Evolutionary conservation across 2,329 filamentous ascomycete genomes (phyloP).

Genomic region (Lasiodiplodia sp.): DNA sequence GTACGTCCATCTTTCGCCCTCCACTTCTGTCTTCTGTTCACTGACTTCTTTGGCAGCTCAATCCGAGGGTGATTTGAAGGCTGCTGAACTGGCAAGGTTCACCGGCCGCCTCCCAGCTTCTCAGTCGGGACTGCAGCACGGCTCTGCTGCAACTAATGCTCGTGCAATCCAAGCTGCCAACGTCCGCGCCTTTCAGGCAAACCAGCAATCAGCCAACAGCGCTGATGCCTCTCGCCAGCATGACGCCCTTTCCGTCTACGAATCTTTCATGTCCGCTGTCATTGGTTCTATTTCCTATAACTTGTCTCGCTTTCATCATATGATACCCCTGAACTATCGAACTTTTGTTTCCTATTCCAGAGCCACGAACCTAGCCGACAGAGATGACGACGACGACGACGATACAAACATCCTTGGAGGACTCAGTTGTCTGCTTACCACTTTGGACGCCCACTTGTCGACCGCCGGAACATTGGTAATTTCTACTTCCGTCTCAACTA

Average conservation of each 20-base stretch:
- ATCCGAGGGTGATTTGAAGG: constrained; percentile 41
- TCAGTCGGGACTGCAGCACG: constrained; percentile 32
- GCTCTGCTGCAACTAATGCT: constrained; percentile 2
- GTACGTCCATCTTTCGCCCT: background rate
- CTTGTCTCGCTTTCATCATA: constrained; percentile 42
- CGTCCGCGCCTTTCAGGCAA: constrained; percentile 35
- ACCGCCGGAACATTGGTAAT: constrained; percentile 32
- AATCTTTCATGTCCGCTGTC: constrained; percentile 48
- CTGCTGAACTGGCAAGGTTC: constrained; percentile 43
- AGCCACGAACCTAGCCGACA: constrained; percentile 30
- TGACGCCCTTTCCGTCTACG: constrained; percentile 46
- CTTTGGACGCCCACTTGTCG: constrained; percentile 31
- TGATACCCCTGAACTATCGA: constrained; percentile 46
- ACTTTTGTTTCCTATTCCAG: constrained; percentile 43
- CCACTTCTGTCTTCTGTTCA: background rate
- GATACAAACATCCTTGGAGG: constrained; percentile 5
- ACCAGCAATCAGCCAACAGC: constrained; percentile 31
- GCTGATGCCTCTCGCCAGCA: constrained; percentile 37
- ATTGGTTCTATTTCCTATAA: constrained; percentile 45
- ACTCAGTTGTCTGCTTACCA: constrained; percentile 6
- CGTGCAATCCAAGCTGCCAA: constrained; percentile 34
- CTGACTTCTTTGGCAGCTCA: constrained; percentile 41
- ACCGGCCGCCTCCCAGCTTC: constrained; percentile 38
- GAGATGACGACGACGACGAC: constrained; percentile 27
- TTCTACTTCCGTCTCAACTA: constrained; percentile 28